Evolutionary conservation across 768 basidiomycete species (phyloP), one percentile per base, ranked within the genome.

Genomic region (Panus rudis): DNA sequence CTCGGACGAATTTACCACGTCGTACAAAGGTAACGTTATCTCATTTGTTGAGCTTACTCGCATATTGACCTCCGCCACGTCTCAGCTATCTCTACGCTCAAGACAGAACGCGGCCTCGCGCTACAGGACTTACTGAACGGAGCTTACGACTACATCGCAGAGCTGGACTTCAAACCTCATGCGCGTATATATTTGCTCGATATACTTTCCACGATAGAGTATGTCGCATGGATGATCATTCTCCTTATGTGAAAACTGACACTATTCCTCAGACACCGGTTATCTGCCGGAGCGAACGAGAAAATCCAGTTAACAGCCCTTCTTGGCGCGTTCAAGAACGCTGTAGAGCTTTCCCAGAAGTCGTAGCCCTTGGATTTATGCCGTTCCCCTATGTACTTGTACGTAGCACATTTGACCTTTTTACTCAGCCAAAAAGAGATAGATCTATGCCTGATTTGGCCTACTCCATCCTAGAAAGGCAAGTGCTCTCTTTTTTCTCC

Each of bases 181-280:
- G 85, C 88, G n/a, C 71, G 91, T 35, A 78, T 93, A 25, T 98
- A 96, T 57, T 71, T 99, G 6, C 65, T 99, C 17, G 96, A 98
- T 58, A 81, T 92, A 50, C 64, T 99, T 17, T 92, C 93, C n/a
- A 85, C 84, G n/a, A 86, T 80, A 42, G 96, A 99, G 93, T 97
- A 61, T 59, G 89, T 71, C 2, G 13, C 32, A 6, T 28, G 28
- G 34, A 14, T 27, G 17, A 33, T 13, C 27, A 27, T 22, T 5
- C 25, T 0, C 21, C 37, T 3, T 27, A 13, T 24, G 12, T 12
- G 38, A 26, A 26, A 11, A 19, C 37, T 42, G n/a, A 19, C 14
- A n/a, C 16, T 1, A 3, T 7, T 20, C 21, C 33, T 35, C 33
- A 98, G 94, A 61, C 83, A 97, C 61, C 79, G 94, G 34, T 64